Evolutionary conservation across 2,329 filamentous ascomycete genomes (phyloP), one percentile per base, ranked within the genome.

Genomic region (Fusarium lyarnte): DNA sequence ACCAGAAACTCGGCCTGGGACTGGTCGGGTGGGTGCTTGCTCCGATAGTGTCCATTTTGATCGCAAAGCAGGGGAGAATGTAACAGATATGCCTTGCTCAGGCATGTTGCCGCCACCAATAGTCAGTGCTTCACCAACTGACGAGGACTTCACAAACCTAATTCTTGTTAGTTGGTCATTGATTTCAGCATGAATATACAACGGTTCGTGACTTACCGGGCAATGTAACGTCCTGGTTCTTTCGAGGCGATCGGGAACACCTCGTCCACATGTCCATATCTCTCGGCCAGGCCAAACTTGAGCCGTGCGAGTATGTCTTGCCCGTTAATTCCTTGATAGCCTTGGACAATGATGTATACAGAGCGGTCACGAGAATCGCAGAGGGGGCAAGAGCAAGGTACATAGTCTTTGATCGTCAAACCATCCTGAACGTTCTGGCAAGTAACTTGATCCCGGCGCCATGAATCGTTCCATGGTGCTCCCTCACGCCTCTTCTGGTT

Each of bases 351-450:
- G 27, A 82, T 70, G 68, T 75, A 76, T 17, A 82, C 63, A 58
- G 78, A 81, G 54, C 78, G 75, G 57, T 83, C 82, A 38, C 76
- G 71, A 11, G 63, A 49, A 27, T 73, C 70, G 41, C 81, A 83
- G 6, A 64, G 53, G 21, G 59, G 36, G 39, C 81, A 83, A 49
- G 49, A 60, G 58, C 81, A 83, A 3, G 70, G 74, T 21, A 68
- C 59, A 60, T 82, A 82, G 5, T 76, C 71, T 13, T 63, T 69
- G 16, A 41, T 52, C 6, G 45, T 63, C 21, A 52, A 41, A 5
- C 51, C 43, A 36, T 61, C 45, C 49, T 51, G 63, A 23, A 70
- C 55, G 63, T 80, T 80, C 23, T 72, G 77, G 33, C 78, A 80
- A 36, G 53, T 33, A n/a, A 49, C 29, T 62, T 55, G 39, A 38